Percentiles rank a stretch among this genome's conserved stretches.
Conservation (phyloP, 139 green algal species). For the Closterium sp. region DNA sequence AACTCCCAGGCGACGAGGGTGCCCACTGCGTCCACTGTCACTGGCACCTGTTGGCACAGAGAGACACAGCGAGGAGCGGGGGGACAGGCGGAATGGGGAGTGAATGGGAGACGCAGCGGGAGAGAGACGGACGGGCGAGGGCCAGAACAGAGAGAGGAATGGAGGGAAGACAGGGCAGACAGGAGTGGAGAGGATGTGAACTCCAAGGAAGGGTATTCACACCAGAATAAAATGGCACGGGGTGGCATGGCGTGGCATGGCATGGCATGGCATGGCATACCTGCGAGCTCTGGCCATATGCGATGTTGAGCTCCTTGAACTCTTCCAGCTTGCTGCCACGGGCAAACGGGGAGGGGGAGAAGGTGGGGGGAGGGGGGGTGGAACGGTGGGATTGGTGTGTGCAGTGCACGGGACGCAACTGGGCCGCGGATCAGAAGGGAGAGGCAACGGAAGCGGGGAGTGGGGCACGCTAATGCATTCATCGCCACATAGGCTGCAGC, state of each 20-base stretch:
- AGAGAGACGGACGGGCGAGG: background rate
- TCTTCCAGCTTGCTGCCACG: constrained; percentile 36
- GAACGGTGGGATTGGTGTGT: background rate
- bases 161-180: background rate
- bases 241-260: background rate
- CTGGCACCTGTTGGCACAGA: constrained; percentile 9
- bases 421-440: background rate
- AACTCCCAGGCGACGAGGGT: constrained; percentile 50
- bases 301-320: constrained; percentile 50
- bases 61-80: too few species aligned
- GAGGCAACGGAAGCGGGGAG: background rate
- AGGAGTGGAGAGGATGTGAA: background rate
- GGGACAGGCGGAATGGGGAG: background rate
- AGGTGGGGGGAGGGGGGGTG: background rate
- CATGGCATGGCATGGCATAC: background rate
- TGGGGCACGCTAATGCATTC: background rate
- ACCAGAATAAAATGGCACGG: background rate
- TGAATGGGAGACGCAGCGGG: background rate
- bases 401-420: background rate
- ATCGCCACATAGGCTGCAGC: background rate
- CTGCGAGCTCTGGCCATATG: constrained; percentile 19
- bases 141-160: background rate
- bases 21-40: constrained; percentile 42
- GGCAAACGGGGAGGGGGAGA: background rate
- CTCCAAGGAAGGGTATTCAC: background rate